Evolutionary conservation across 2,329 filamentous ascomycete species (phyloP).

Genomic region (Elsinoe arachidis): DNA sequence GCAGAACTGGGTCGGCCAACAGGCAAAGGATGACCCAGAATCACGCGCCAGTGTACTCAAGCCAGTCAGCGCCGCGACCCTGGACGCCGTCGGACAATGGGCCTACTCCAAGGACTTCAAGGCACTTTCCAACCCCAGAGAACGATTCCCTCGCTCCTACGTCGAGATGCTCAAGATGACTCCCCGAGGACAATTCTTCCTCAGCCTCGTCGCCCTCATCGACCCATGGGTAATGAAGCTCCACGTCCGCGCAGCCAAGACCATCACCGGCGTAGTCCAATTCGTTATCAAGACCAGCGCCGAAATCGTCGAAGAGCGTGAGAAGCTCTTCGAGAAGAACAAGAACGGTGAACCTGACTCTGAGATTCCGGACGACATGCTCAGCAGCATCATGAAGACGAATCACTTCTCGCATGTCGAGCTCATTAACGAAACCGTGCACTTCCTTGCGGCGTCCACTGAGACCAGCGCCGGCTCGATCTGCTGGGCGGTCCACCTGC

Average conservation of each 20-base stretch:
- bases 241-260: slow-evolving; percentile 15
- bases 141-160: slow-evolving; percentile 9
- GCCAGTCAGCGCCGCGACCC: slow-evolving; percentile 4
- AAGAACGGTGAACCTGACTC: neutral
- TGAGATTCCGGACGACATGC: slow-evolving; percentile 12
- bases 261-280: slow-evolving; percentile 6
- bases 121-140: neutral
- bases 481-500: slow-evolving; percentile 16
- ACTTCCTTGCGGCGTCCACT: slow-evolving; percentile 15
- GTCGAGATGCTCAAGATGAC: slow-evolving; percentile 16
- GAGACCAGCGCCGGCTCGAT: slow-evolving; percentile 13
- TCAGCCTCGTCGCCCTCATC: slow-evolving; percentile 13
- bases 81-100: slow-evolving; percentile 14
- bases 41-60: neutral
- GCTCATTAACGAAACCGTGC: slow-evolving; percentile 14
- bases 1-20: neutral
- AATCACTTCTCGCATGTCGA: slow-evolving; percentile 8
- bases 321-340: neutral
- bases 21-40: no score
- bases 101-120: slow-evolving; percentile 13
- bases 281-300: neutral
- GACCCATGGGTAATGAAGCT: slow-evolving; percentile 14
- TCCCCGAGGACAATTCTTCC: slow-evolving; percentile 11
- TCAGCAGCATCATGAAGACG: slow-evolving; percentile 11
- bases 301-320: neutral